Evolutionary conservation across 306 rosid species (phyloP).

Genomic region (Gynostemma pentaphyllum): DNA sequence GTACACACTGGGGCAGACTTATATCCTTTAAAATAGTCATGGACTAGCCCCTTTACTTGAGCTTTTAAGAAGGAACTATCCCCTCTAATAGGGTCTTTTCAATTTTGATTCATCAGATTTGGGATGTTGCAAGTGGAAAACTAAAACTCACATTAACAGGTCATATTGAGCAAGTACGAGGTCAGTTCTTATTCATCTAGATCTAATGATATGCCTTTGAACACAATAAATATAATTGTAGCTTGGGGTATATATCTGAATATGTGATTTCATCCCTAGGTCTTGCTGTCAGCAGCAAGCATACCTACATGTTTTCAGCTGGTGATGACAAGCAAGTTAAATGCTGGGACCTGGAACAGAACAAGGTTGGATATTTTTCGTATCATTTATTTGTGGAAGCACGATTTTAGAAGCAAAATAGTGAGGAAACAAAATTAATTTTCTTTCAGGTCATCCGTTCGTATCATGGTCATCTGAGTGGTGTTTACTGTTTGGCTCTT

Average conservation of each 20-base stretch:
- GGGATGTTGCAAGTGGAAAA: slow-evolving; percentile 90
- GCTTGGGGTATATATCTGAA: neutral
- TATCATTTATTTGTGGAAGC: slow-evolving; percentile 1
- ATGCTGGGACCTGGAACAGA: slow-evolving; percentile 99
- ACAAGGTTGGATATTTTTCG: slow-evolving; percentile 43
- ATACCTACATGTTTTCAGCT: slow-evolving; percentile 96
- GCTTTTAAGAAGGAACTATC: neutral
- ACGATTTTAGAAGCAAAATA: neutral
- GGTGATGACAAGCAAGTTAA: slow-evolving; percentile 98
- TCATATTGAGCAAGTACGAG: slow-evolving; percentile 93
- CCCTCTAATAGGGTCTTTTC: neutral
- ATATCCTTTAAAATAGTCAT: too few species aligned
- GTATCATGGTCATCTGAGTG: slow-evolving; percentile 97
- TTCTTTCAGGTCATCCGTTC: slow-evolving; percentile 74
- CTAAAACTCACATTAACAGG: slow-evolving; percentile 90
- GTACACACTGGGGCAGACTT: neutral
- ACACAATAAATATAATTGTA: slow-evolving; percentile 2
- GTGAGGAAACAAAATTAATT: slow-evolving; percentile 10
- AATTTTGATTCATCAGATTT: slow-evolving; percentile 52
- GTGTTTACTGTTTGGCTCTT: slow-evolving; percentile 94
- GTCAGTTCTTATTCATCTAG: slow-evolving; percentile 27
- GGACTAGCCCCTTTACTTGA: too few species aligned
- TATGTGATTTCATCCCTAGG: slow-evolving; percentile 35
- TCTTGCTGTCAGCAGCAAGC: slow-evolving; percentile 81
- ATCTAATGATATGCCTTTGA: too few species aligned